Evolutionary conservation across 805 yeast species (phyloP), one percentile per base, ranked within the genome.

Genomic region (Tetrapisispora fleetii): DNA sequence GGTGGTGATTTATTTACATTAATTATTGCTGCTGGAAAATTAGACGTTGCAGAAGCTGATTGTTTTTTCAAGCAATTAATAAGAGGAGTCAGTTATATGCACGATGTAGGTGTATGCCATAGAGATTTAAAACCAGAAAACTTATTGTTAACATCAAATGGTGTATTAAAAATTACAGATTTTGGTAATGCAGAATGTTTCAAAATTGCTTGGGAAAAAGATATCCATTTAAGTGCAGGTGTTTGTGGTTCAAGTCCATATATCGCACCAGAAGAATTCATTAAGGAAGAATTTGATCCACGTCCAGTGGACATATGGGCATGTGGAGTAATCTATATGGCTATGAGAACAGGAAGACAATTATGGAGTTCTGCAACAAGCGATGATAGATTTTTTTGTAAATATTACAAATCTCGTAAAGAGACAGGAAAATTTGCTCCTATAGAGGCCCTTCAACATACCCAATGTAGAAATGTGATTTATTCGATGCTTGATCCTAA

Each of bases 81-180:
- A 24, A 71, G 86, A 53, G 96, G 95, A 38, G 93, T 88, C 27
- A 79, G 78, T 48, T 88, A 85, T 70, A 91, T 91, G 76, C 98
- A 93, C 64, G 79, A 79, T 50, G 84, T 81, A 63, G 96, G 96
- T 4, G 89, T 91, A 14, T 84, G 90, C 38, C 99, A 91, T 65
- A 75, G 99, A 54, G 99, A 91, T 67, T 70, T 91, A 58, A 91
- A 91, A 65, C 99, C 99, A 0, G 99, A 91, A 58, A 91, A 91
- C 60, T 83, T 91, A 44, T 66, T 91, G 53, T 67, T 88, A 38
- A 84, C 93, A 0, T 78, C 80, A 37, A 74, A 75, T 51, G 96
- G 96, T 40, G 70, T 73, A 16, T 64, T 89, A 48, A 88, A 88
- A 62, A 84, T 88, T 50, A 83, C 95, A 2, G 96, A 88, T 69